Evolutionary conservation across 345 rosid species (phyloP), one percentile per base, ranked within the genome.

Genomic region (Erysimum cheiranthoides): DNA sequence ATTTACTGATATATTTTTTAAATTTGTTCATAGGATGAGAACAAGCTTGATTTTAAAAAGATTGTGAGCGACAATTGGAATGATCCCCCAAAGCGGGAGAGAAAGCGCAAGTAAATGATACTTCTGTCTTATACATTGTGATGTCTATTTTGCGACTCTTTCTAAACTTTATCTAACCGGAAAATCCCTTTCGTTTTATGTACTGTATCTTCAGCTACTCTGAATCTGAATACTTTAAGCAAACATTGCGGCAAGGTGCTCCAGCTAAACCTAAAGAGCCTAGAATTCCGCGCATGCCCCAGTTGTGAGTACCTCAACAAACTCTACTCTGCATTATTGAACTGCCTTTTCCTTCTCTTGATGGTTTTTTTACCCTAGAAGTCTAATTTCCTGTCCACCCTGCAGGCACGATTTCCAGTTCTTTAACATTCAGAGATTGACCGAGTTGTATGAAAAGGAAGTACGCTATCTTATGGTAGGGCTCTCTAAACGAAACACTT

Each of bases 241-340:
- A 95, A 86, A 89, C 97, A 58, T 78, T 95, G 94, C 91, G 98
- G 43, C 97, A 95, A 88, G 93, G 93, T 68, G 97, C 86, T 75
- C 97, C 92, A 30, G 83, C 92, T 43, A 95, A 92, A 84, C 96
- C 99, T 13, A 90, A 87, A 74, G 99, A 96, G 76, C 99, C 98
- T 73, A 89, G 98, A 64, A 91, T 96, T 77, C 99, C 99, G 60
- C 97, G 99, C 76, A 96, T 93, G 99, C 99, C 99, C 25, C 98
- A 88, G 82, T 70, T 96, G 99, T 96, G 75, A 74, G 93, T 60
- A 45, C 67, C 71, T 79, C 49, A 54, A 42, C 25, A 49, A 67
- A 71, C 31, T 39, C 25, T 51, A 47, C 50, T 62, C 50, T 58
- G 65, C 49, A 59, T 38, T 43, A 1, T 1, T 38, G 32, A 62